Evolutionary conservation across 805 yeast genomes (phyloP), one percentile per base, ranked within the genome.

Genomic region (Jamesozyma gamospora): DNA sequence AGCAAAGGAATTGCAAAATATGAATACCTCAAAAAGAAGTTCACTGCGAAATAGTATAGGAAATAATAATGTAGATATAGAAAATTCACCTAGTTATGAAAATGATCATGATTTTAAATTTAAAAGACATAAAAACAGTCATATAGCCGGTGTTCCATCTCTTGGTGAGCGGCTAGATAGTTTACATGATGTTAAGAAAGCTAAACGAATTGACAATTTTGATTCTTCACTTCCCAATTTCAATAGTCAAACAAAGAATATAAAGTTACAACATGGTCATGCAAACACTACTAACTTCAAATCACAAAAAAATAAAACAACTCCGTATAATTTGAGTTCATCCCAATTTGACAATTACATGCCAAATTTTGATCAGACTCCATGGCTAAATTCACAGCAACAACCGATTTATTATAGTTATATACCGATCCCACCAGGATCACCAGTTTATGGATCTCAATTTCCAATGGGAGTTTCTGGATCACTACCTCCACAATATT

Each of bases 171-270:
- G 59, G 35, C 38, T 58, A 17, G 62, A 56, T 39, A 50, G 50
- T 35, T 37, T 58, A 21, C 60, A 55, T 30, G 55, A 52, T 40
- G 43, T 51, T 11, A 46, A 46, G 30, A 48, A 46, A 30, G 60
- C 64, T 9, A 53, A 53, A 40, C 45, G 60, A 50, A 46, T 60
- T 24, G 62, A 57, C 24, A 56, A 56, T 41, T 60, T 60, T 36
- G 59, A 58, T 36, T 58, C 63, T 1, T 56, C 61, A 3, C 37
- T 44, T 30, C 45, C 49, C 8, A 31, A 24, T n/a, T 17, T 30
- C 16, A 4, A 12, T 24, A 32, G 14, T 13, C 41, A 33, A 29
- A 13, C 35, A 27, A 29, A 32, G 5, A 21, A 21, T 21, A 21
- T 21, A 6, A 21, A 21, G 8, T 21, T 21, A 21, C 24, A 24